These are phyloP conservation scores for Eucalyptus sp. DNA, from an alignment of 345 rosid species.

Conservation along the genomic window DNA sequence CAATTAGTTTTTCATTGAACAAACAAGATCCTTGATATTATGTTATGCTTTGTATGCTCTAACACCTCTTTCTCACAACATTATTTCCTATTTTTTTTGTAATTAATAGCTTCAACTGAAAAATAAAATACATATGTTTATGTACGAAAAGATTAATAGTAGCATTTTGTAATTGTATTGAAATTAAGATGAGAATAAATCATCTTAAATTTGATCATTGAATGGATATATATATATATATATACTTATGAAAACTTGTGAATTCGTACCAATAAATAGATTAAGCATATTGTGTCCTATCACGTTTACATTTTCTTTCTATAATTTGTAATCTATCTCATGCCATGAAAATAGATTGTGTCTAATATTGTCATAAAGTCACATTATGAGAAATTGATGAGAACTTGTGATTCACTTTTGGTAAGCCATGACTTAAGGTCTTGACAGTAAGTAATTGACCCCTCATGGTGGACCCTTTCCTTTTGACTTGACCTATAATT, in stretches of 20 bases:
- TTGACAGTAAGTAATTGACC: not conserved
- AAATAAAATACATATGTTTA: too few relatives aligned
- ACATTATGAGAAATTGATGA: not conserved
- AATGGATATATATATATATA: too few relatives aligned
- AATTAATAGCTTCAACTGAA: not conserved
- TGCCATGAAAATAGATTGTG: too few relatives aligned
- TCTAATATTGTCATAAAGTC: not conserved
- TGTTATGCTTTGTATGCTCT: too few relatives aligned
- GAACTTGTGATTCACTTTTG: not conserved
- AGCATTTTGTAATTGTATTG: not conserved
- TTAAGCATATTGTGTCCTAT: not conserved
- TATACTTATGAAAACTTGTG: not conserved
- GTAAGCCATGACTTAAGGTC: not conserved
- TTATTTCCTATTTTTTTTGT: too few relatives aligned
- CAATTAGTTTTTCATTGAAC: too few relatives aligned
- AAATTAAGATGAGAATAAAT: not conserved
- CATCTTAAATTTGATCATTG: not conserved
- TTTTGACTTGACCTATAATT: not conserved
- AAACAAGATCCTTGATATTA: too few relatives aligned
- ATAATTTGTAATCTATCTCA: too few relatives aligned
- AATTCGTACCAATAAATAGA: not conserved
- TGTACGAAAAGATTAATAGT: not conserved
- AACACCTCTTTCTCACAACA: too few relatives aligned
- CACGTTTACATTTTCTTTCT: too few relatives aligned
- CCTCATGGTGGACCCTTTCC: not conserved